Evolutionary conservation across 2,329 filamentous ascomycete species (phyloP).

Genomic region (Fusarium circinatum): DNA sequence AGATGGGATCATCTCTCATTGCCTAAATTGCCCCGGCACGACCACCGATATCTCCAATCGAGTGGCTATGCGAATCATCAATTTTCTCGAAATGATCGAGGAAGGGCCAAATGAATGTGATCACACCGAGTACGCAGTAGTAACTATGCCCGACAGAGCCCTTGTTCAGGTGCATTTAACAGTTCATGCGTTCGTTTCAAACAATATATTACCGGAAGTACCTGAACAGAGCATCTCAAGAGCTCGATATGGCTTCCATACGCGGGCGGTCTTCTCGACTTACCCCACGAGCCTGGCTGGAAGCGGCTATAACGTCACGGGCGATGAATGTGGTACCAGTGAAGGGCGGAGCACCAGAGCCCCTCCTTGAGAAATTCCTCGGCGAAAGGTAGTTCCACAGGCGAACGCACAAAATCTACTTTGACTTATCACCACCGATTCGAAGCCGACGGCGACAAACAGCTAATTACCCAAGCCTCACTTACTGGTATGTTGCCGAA

Average conservation of each 20-base stretch:
- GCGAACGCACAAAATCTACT: conserved; percentile 58
- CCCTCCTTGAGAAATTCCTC: conserved; percentile 27
- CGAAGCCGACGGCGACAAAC: conserved; percentile 50
- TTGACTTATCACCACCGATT: conserved; percentile 49
- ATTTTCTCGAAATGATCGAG: background rate
- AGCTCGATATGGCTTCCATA: background rate
- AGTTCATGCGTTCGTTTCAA: background rate
- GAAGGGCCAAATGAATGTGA: background rate
- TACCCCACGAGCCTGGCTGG: conserved; percentile 36
- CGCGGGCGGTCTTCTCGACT: conserved; percentile 12
- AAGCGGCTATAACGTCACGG: conserved; percentile 32
- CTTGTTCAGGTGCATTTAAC: background rate
- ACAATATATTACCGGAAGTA: too few species aligned
- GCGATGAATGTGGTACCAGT: conserved; percentile 30
- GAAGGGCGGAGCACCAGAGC: conserved; percentile 32
- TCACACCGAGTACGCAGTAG: background rate
- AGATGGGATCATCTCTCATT: background rate
- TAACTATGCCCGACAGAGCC: background rate
- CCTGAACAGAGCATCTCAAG: background rate
- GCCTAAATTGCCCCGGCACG: background rate
- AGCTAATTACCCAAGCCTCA: conserved; percentile 49
- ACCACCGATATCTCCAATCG: background rate
- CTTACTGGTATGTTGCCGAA: conserved; percentile 48
- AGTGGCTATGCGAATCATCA: background rate
- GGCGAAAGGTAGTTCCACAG: conserved; percentile 53